phyloP scores from a whole-genome alignment of 495 filamentous ascomycete genomes.

The Bathelium albidoporum region DNA sequence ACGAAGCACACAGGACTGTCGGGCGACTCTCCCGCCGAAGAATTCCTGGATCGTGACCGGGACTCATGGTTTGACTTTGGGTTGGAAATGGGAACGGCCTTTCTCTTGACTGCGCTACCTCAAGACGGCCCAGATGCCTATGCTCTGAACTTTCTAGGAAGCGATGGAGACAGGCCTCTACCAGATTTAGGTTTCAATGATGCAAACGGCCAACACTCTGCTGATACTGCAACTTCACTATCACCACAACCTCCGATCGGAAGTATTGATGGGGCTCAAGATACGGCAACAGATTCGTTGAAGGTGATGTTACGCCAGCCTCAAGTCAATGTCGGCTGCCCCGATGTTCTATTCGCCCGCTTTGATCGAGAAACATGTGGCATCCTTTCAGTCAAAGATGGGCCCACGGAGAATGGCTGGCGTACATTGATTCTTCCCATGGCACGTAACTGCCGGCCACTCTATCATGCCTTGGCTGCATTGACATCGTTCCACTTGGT shows the following conservation, averaged over 20 bases:
- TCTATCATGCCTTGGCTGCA: conserved; percentile 67
- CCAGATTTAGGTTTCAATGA: not conserved
- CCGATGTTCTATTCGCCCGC: conserved; percentile 56
- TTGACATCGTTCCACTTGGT: conserved; percentile 70
- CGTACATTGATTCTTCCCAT: conserved; percentile 64
- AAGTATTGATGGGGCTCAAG: not conserved
- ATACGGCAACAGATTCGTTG: not conserved
- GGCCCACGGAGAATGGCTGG: conserved; percentile 68
- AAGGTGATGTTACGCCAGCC: not conserved
- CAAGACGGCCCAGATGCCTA: not conserved
- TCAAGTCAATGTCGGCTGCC: conserved; percentile 25
- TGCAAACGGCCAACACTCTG: not conserved
- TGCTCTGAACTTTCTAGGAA: not conserved
- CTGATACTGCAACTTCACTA: not conserved
- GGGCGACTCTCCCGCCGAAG: not conserved
- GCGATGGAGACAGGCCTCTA: not conserved
- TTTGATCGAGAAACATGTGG: conserved; percentile 66
- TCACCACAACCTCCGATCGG: not conserved
- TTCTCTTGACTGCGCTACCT: too few species aligned
- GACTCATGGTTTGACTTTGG: not conserved
- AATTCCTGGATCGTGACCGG: not conserved
- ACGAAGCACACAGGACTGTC: not conserved
- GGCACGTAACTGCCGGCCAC: conserved; percentile 51
- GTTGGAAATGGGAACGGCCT: too few species aligned
- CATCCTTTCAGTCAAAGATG: conserved; percentile 67